phyloP scores from a whole-genome alignment of 2,329 filamentous ascomycete species.

The Cordyceps cateniannulata region DNA sequence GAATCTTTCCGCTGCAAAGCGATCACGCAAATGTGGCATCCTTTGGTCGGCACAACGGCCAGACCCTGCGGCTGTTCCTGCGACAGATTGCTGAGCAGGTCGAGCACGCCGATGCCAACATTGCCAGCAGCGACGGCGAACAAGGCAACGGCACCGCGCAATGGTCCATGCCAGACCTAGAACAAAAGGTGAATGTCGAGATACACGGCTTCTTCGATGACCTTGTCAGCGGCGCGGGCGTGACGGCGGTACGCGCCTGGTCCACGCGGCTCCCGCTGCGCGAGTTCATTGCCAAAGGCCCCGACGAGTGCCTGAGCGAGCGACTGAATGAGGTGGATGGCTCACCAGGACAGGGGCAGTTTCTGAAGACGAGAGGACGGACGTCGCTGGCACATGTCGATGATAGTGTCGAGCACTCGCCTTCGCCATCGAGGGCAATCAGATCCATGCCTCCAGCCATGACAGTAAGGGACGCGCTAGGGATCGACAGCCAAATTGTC shows the following conservation, averaged over 20 bases:
- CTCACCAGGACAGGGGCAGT: conserved; percentile 24
- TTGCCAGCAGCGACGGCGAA: background rate
- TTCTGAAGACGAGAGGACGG: conserved; percentile 23
- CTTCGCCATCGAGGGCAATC: background rate
- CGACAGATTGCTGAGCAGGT: conserved; percentile 28
- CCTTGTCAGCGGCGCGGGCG: conserved; percentile 25
- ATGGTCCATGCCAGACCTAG: conserved; percentile 29
- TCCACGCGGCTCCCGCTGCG: conserved; percentile 43
- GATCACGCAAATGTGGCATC: conserved; percentile 50
- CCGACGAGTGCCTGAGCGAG: conserved; percentile 47
- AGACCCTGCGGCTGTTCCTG: conserved; percentile 38
- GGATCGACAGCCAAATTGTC: conserved; percentile 23
- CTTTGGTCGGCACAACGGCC: conserved; percentile 43
- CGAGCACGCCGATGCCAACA: conserved; percentile 25
- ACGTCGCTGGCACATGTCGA: conserved; percentile 18
- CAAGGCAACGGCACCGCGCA: background rate
- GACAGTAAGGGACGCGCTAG: conserved; percentile 25
- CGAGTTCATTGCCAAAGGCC: conserved; percentile 50
- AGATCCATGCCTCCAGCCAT: conserved; percentile 5
- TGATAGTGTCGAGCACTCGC: background rate
- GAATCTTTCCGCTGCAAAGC: conserved; percentile 46
- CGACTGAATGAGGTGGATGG: conserved; percentile 37
- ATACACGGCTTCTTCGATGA: conserved; percentile 55
- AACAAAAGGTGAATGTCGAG: conserved; percentile 50
- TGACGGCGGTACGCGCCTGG: conserved; percentile 38